A percentile compares a stretch with the other conserved stretches of the same genome.
Evolutionary conservation across 148 eudicot genomes (phyloP).

Genomic region (Diospyros kaki): DNA sequence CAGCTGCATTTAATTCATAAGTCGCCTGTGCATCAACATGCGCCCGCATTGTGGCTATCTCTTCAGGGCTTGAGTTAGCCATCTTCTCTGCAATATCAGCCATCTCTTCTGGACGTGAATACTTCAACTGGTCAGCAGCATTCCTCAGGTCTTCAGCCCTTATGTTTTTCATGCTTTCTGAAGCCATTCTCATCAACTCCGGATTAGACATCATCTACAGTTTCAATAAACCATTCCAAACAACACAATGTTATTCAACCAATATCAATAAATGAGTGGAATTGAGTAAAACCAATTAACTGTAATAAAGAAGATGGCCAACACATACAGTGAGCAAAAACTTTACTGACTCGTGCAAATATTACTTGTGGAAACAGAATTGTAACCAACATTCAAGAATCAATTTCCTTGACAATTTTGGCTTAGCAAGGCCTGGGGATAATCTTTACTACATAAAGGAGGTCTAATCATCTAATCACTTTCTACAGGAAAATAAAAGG

Average conservation of each 20-base stretch:
- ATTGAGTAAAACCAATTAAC: neutral
- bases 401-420: neutral
- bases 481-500: neutral
- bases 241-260: neutral
- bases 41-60: conserved; percentile 74
- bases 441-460: neutral
- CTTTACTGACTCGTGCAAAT: neutral
- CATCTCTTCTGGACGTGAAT: conserved; percentile 82
- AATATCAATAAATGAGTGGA: neutral
- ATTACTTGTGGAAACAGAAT: neutral
- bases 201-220: conserved; percentile 99
- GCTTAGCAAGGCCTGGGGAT: neutral
- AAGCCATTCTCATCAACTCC: conserved; percentile 87
- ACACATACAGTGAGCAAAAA: neutral
- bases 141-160: conserved; percentile 77
- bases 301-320: neutral
- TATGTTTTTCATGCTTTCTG: conserved; percentile 85
- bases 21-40: conserved; percentile 71
- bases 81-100: conserved; percentile 88
- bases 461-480: neutral
- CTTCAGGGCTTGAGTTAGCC: conserved; percentile 91
- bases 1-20: conserved; percentile 73
- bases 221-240: neutral
- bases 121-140: conserved; percentile 94
- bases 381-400: neutral